Conservation (phyloP, 495 filamentous ascomycete genomes). For the Venustampulla echinocandica region DNA sequence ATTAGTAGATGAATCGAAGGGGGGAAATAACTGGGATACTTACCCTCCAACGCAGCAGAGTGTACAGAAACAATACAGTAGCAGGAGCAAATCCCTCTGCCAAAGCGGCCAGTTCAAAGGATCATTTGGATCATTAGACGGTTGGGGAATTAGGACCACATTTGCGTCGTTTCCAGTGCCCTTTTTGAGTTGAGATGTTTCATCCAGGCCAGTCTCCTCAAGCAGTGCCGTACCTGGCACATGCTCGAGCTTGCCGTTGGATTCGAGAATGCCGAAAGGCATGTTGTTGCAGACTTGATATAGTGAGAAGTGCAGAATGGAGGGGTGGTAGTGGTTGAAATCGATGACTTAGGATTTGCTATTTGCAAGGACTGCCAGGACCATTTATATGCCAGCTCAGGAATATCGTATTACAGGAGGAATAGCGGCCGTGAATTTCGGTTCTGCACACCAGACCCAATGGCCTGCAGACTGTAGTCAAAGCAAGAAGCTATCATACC, state of each 20-base stretch:
- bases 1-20: not conserved
- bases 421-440: no score
- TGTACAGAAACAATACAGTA: conserved; percentile 62
- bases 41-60: conserved; percentile 38
- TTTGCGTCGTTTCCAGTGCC: not conserved
- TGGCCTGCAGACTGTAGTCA: no score
- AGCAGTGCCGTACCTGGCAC: not conserved
- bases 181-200: not conserved
- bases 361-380: no score
- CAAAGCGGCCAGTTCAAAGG: conserved; percentile 79
- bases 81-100: conserved; percentile 70
- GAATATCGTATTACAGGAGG: no score
- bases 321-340: no score
- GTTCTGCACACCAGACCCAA: no score
- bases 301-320: no score
- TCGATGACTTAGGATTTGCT: no score
- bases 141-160: conserved; percentile 64
- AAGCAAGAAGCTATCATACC: no score
- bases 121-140: conserved; percentile 57
- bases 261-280: not conserved
- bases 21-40: not conserved
- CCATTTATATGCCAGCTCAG: no score
- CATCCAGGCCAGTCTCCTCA: not conserved
- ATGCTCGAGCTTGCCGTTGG: not conserved
- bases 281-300: conserved; percentile 67